Evolutionary conservation across 1,284 basidiomycete genomes (phyloP).

Genomic region (Heterobasidion occidentale): DNA sequence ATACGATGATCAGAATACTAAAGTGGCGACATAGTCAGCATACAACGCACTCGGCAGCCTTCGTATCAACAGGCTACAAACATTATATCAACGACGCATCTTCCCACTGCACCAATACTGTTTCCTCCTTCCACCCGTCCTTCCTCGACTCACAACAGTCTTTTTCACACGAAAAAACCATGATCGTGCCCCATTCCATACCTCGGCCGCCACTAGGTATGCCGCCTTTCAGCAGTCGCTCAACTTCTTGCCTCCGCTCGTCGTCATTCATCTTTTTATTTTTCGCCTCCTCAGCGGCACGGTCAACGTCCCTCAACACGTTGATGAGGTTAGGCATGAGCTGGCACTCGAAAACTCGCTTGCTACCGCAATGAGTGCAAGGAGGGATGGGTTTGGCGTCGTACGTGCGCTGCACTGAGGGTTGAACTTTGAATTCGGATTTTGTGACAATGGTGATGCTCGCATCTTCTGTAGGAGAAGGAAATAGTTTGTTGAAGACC

Average conservation of each 20-base stretch:
- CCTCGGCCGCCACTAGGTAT: conserved; percentile 31
- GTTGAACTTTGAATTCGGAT: conserved; percentile 47
- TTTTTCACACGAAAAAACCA: conserved; percentile 71
- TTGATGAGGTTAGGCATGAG: conserved; percentile 85
- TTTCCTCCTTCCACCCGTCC: conserved; percentile 66
- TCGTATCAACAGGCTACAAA: too few species aligned
- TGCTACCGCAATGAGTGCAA: conserved; percentile 54
- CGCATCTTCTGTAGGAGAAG: conserved; percentile 34
- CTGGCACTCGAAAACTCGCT: conserved; percentile 75
- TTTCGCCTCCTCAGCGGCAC: conserved; percentile 12
- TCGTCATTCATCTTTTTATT: conserved; percentile 41
- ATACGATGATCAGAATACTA: too few species aligned
- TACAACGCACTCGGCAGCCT: too few species aligned
- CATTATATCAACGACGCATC: conserved; percentile 7
- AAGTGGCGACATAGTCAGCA: too few species aligned
- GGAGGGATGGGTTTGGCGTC: conserved; percentile 36
- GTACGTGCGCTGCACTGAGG: conserved; percentile 40
- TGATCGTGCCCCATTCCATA: conserved; percentile 82
- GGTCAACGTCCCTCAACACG: conserved; percentile 34
- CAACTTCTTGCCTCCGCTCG: conserved; percentile 48
- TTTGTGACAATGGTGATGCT: conserved; percentile 40
- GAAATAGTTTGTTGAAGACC: conserved; percentile 65
- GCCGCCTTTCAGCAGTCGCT: conserved; percentile 38
- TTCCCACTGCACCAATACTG: conserved; percentile 72
- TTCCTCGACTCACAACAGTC: conserved; percentile 53